Evolutionary conservation across 148 eudicot genomes (phyloP).

Genomic region (Vaccinium myrtillus): DNA sequence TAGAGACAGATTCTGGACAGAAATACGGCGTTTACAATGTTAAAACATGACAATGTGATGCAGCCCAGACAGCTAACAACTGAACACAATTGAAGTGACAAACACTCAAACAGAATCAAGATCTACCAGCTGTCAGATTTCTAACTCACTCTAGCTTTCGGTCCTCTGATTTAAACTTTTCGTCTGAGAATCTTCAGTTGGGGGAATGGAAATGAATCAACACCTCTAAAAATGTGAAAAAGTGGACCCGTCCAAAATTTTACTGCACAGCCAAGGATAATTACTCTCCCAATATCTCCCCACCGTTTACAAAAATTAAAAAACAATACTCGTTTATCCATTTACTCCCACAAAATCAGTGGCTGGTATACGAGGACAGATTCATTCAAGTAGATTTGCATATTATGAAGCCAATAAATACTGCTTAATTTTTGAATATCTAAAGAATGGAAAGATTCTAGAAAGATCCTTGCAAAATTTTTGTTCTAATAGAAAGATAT

Average conservation of each 20-base stretch:
- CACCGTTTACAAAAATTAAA: too few species aligned
- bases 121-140: too few species aligned
- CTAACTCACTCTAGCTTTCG: too few species aligned
- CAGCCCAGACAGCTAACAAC: background rate
- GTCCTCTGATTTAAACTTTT: too few species aligned
- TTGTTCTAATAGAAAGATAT: background rate
- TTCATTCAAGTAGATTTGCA: background rate
- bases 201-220: background rate
- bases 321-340: too few species aligned
- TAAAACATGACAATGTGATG: background rate
- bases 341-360: too few species aligned
- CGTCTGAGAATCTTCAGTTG: too few species aligned
- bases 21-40: background rate
- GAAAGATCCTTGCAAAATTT: background rate
- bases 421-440: background rate
- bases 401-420: constrained; percentile 1
- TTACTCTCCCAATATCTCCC: background rate
- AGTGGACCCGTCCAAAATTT: background rate
- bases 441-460: background rate
- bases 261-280: background rate
- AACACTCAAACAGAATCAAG: too few species aligned
- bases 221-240: background rate
- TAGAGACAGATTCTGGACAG: too few species aligned
- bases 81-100: background rate
- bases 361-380: too few species aligned